Base-by-base conservation (phyloP, 2,329 filamentous ascomycete species). In the Phyllosticta ampelicida region DNA sequence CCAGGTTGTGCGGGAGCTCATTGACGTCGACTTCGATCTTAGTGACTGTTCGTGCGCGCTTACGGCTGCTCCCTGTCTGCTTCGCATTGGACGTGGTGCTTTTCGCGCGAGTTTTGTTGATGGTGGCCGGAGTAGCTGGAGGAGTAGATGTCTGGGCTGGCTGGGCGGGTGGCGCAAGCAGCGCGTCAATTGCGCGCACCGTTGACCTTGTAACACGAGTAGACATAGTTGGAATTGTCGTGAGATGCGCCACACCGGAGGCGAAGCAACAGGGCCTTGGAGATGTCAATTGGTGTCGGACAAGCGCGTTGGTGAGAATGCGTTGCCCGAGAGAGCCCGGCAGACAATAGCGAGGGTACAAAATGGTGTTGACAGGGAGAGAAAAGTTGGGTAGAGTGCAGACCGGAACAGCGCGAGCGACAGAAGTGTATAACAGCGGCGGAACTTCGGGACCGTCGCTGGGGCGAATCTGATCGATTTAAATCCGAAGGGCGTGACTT, bases 1-100 rank as follows among this genome's bases (percentile, higher is more conserved):
- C 80, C n/a, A 84, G 68, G 53, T 81, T 82, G 67, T 84, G 81
- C 16, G 80, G 80, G 44, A 83, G 69, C 53, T 80, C 76, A 60
- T 80, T 72, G 56, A 71, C 61, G 23, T 75, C 70, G 62, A 71
- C 66, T 56, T 73, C 70, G 52, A 70, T 68, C 49, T 71, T 71
- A n/a, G 67, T 60, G 28, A 65, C 54, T 56, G 66, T 68, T 58
- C 70, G 68, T 2, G 65, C 62, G 19, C 75, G 70, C 62, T 77
- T 78, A 13, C 68, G 68, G 4, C 36, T 26, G 11, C 56, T 54
- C 54, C 61, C 61, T 49, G 63, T 60, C 54, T 70, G 70, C 51
- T 63, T 63, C 58, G 68, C 67, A 49, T 66, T 63, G 20, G 44
- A 50, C 48, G 28, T 62, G 2, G 36, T 13, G 29, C 61, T 57